Evolutionary conservation across 257 asterid genomes (phyloP).

Genomic region (Salvia hispanica): DNA sequence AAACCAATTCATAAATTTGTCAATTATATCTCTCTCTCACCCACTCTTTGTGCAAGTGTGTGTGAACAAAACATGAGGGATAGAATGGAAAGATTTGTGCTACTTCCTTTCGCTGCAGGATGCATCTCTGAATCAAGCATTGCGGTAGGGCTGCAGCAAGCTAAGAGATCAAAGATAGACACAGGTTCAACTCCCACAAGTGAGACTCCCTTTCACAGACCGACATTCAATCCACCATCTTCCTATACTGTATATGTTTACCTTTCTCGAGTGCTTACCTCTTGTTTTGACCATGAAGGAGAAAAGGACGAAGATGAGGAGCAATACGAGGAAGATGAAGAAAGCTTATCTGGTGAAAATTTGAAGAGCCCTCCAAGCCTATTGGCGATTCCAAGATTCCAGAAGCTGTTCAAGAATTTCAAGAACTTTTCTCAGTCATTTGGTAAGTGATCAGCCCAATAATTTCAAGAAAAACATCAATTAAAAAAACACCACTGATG

Average conservation of each 20-base stretch:
- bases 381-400: conserved; percentile 55
- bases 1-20: conserved; percentile 41
- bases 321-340: conserved; percentile 47
- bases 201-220: conserved; percentile 30
- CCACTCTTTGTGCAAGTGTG: not conserved
- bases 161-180: conserved; percentile 52
- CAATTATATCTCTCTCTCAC: conserved; percentile 3
- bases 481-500: not conserved
- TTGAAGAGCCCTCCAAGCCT: conserved; percentile 49
- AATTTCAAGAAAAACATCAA: not conserved
- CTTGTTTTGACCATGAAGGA: conserved; percentile 32
- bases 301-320: conserved; percentile 46
- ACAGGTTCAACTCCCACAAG: conserved; percentile 53
- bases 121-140: conserved; percentile 86
- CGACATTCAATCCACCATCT: not conserved
- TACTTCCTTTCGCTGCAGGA: conserved; percentile 73
- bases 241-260: not conserved
- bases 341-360: conserved; percentile 48
- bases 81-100: conserved; percentile 66
- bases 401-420: conserved; percentile 73
- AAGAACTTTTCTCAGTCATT: conserved; percentile 71
- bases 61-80: conserved; percentile 51
- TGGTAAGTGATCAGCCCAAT: conserved; percentile 43
- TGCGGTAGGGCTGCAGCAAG: conserved; percentile 57
- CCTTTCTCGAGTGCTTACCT: conserved; percentile 29